Percentiles rank a stretch among this genome's conserved stretches.
Evolutionary conservation across 441 rosid species (phyloP).

Genomic region (Raphanus hybrid): DNA sequence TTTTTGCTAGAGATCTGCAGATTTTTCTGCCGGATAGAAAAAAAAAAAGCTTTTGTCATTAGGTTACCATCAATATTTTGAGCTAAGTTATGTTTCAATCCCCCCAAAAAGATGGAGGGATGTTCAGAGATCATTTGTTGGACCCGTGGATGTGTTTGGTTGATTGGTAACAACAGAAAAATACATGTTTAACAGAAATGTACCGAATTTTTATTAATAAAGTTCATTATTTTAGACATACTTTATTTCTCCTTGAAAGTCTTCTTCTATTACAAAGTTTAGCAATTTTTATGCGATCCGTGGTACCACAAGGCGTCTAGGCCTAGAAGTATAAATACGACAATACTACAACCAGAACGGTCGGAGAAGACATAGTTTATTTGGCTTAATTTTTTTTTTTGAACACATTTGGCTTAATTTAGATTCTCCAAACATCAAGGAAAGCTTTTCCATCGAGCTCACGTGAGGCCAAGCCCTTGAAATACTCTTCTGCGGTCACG

Average conservation of each 20-base stretch:
- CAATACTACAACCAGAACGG: too few species aligned
- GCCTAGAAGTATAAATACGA: too few species aligned
- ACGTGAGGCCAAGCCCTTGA: constrained; percentile 16
- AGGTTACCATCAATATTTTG: constrained; percentile 19
- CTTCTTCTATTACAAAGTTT: not conserved
- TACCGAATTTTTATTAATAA: not conserved
- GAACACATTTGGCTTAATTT: too few species aligned
- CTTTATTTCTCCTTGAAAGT: not conserved
- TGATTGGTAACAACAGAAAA: not conserved
- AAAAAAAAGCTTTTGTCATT: constrained; percentile 10
- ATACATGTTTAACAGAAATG: not conserved
- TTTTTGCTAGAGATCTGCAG: constrained; percentile 30
- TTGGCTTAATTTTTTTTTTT: too few species aligned
- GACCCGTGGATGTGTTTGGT: constrained; percentile 8
- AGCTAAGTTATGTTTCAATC: constrained; percentile 18
- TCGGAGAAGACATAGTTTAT: not conserved
- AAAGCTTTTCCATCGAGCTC: constrained; percentile 32
- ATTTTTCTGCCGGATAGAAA: constrained; percentile 20
- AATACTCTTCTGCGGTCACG: constrained; percentile 18
- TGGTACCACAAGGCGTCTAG: not conserved
- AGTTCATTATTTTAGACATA: not conserved
- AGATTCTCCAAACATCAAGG: constrained; percentile 39
- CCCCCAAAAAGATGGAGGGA: constrained; percentile 21
- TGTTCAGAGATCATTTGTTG: constrained; percentile 21
- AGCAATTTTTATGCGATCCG: not conserved